These are phyloP conservation scores for Coriolopsis trogii DNA, from an alignment of 1,284 basidiomycete species.

Conservation along the genomic window DNA sequence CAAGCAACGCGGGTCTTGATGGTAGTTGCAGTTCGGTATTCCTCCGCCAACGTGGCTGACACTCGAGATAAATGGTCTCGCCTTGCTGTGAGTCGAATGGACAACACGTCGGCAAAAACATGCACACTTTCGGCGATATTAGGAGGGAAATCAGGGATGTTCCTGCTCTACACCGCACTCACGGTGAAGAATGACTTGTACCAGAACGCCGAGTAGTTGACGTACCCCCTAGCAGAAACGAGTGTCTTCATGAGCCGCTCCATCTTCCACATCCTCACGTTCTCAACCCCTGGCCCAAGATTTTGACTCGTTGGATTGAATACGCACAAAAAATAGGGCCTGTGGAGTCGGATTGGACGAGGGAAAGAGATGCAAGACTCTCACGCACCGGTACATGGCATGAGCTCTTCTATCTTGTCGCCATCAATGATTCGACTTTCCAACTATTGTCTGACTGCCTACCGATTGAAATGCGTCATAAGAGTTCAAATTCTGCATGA, in stretches of 20 bases:
- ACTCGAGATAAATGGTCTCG: slow-evolving; percentile 95
- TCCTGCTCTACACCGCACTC: slow-evolving; percentile 74
- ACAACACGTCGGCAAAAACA: slow-evolving; percentile 10
- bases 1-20: slow-evolving; percentile 99
- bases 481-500: too few species aligned
- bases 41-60: slow-evolving; percentile 95
- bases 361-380: too few species aligned
- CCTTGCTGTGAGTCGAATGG: slow-evolving; percentile 17
- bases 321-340: too few species aligned
- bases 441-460: too few species aligned
- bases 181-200: slow-evolving; percentile 20
- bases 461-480: too few species aligned
- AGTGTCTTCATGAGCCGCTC: slow-evolving; percentile 98
- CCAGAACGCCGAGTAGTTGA: slow-evolving; percentile 22
- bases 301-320: slow-evolving; percentile 84
- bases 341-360: too few species aligned
- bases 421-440: too few species aligned
- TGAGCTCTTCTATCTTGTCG: too few species aligned
- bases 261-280: slow-evolving; percentile 96
- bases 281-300: slow-evolving; percentile 81
- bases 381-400: too few species aligned
- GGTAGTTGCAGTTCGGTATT: slow-evolving; percentile 98
- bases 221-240: slow-evolving; percentile 87
- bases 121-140: slow-evolving; percentile 85
- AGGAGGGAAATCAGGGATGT: slow-evolving; percentile 99